Base-by-base conservation (phyloP, 192 early-diverging fungal species). In the Gaertneriomyces sp. region DNA sequence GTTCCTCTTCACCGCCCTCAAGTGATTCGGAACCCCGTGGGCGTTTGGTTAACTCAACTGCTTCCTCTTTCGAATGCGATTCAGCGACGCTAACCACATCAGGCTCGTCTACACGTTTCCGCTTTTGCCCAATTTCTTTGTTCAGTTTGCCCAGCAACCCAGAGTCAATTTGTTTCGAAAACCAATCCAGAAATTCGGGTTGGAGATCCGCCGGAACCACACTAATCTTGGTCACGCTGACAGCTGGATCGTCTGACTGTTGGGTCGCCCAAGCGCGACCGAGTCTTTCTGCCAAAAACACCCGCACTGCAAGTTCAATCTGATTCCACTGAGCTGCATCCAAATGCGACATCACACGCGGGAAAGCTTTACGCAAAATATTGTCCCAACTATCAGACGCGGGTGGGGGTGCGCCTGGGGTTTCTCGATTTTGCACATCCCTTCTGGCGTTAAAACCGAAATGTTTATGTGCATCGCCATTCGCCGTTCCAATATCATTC, bases 131-230 rank as follows among this genome's bases (percentile, higher is more conserved):
- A 11, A 2, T 39, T 53, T 16, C 12, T 17, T 12, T 20, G 41
- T 42, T 65, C 47, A 25, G 3, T 42, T 65, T 65, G n/a, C 50
- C 33, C 0, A 60, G 58, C 12, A 65, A 42, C 1, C 63, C 63
- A 1, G 8, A 42, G 9, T 65, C 63, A 43, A 65, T 57, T 33
- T 65, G 63, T 9, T 43, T 19, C 9, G 17, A 9, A 42, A 65
- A 57, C 63, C 63, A 65, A 14, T 17, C 39, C 39, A 41, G 40
- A 57, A 65, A 65, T 41, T 65, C 63, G 16, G 39, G 11, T 9
- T 58, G 47, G 38, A 65, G 53, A 3, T 65, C 63, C 7, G 39
- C 17, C n/a, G 63, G 63, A 33, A 65, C 57, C 25, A 52, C 63
- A 57, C 57, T 53, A 1, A 65, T 41, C 4, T 55, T 58, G 63